Percentiles rank a stretch among this genome's conserved stretches.
phyloP scores from a whole-genome alignment of 2,329 filamentous ascomycete genomes.

The Hymenotorrendiella dingleyae region DNA sequence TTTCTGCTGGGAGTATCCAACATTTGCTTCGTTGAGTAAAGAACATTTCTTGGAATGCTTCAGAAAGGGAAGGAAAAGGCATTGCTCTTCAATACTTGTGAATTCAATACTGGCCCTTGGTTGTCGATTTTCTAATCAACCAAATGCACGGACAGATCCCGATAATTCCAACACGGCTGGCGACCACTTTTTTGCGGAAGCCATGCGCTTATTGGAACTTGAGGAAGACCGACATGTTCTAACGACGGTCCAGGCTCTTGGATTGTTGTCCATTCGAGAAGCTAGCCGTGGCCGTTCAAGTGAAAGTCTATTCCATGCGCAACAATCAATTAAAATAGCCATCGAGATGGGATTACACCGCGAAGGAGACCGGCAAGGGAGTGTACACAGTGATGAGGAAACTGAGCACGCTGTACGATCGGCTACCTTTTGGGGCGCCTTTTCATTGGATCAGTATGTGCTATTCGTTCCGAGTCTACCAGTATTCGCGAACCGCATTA shows the following conservation, averaged over 20 bases:
- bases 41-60: conserved; percentile 28
- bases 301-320: conserved; percentile 66
- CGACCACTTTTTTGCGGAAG: conserved; percentile 68
- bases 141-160: conserved; percentile 55
- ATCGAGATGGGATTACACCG: conserved; percentile 39
- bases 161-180: conserved; percentile 62
- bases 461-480: conserved; percentile 46
- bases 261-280: conserved; percentile 70
- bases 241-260: conserved; percentile 68
- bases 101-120: conserved; percentile 41
- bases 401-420: conserved; percentile 42
- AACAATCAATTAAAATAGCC: conserved; percentile 65
- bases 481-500: no score
- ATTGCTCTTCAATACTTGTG: conserved; percentile 37
- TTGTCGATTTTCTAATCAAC: conserved; percentile 62
- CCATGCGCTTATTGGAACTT: conserved; percentile 57
- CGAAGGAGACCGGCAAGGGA: not conserved
- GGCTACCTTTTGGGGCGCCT: conserved; percentile 45
- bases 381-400: conserved; percentile 37
- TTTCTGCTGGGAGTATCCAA: conserved; percentile 73
- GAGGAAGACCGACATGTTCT: conserved; percentile 50
- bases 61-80: conserved; percentile 5
- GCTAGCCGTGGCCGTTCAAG: conserved; percentile 67
- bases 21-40: conserved; percentile 63
- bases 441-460: conserved; percentile 57